Evolutionary conservation across 768 basidiomycete species (phyloP), one percentile per base, ranked within the genome.

Genomic region (Phanerochaete carnosa): DNA sequence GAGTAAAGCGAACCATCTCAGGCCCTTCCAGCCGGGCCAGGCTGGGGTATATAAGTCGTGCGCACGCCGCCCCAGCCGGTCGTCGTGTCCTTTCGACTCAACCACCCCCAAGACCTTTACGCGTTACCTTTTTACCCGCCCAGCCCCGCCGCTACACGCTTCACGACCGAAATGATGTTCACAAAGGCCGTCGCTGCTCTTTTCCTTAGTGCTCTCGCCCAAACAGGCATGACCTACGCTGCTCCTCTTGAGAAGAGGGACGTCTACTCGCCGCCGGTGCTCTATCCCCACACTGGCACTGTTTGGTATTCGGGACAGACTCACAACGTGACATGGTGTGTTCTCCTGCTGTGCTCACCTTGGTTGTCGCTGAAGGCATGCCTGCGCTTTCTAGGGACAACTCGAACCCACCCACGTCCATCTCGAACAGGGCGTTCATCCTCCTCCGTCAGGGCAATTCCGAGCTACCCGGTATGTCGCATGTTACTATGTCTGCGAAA

Each of bases 321-420:
- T 0, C 70, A 80, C 54, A 81, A 75, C 19, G 82, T 84, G 22
- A 83, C 81, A 15, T 84, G 83, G 83, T 79, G 65, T n/a, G 74
- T 62, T n/a, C 11, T n/a, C 33, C 26, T 19, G 9, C 15, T 1
- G 23, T 33, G 2, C 11, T 5, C 55, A 19, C 12, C 28, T 46
- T 23, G 47, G 6, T 26, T 26, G 6, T 13, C 19, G 47, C 47
- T 49, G 28, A 49, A 39, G 19, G 37, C 11, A 39, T 39, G 9
- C 47, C 19, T 11, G 6, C 3, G 47, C 6, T 26, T 49, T 25
- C 47, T 49, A 80, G 79, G 80, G 76, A 77, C 57, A 73, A 74
- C 1, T 69, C 76, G 3, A 65, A 77, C 53, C 74, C 77, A 0
- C 81, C 81, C 0, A 62, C 47, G 15, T 64, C 73, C 25, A 80